These are phyloP conservation scores for Venturia carpophila DNA, from an alignment of 2,329 filamentous ascomycete species.

Conservation along the genomic window DNA sequence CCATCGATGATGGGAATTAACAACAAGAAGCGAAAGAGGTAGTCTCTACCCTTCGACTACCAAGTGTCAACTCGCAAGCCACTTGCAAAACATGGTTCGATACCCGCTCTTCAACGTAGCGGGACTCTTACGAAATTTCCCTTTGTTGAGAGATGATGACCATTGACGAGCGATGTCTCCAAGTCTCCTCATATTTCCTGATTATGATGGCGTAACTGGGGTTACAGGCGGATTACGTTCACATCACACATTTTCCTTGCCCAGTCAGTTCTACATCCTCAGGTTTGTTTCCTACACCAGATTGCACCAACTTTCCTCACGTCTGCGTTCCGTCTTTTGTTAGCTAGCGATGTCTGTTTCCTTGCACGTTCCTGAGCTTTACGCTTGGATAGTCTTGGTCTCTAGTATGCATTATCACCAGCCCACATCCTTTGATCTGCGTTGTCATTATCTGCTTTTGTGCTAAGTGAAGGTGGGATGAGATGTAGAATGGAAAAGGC, in stretches of 20 bases:
- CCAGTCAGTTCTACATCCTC: not conserved
- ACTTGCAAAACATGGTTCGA: not conserved
- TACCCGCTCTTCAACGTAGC: not conserved
- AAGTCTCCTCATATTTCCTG: not conserved
- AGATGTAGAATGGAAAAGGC: not conserved
- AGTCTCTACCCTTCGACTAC: constrained; percentile 19
- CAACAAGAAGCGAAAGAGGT: constrained; percentile 60
- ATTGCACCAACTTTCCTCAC: not conserved
- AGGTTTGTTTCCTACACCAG: not conserved
- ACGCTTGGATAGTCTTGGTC: constrained; percentile 4
- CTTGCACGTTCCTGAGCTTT: not conserved
- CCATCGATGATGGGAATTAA: constrained; percentile 14
- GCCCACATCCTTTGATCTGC: not conserved
- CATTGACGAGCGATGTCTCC: not conserved
- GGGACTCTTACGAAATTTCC: not conserved
- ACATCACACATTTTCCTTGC: not conserved
- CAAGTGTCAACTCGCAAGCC: not conserved
- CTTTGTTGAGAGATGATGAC: not conserved
- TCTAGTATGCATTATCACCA: constrained; percentile 3
- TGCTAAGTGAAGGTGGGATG: not conserved
- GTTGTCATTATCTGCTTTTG: not conserved
- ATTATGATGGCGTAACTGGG: constrained; percentile 5
- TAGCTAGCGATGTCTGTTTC: not conserved
- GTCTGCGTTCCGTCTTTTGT: not conserved
- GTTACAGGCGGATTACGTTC: not conserved